Conservation (phyloP, 805 yeast genomes). For the Lachancea lanzarotensis region DNA sequence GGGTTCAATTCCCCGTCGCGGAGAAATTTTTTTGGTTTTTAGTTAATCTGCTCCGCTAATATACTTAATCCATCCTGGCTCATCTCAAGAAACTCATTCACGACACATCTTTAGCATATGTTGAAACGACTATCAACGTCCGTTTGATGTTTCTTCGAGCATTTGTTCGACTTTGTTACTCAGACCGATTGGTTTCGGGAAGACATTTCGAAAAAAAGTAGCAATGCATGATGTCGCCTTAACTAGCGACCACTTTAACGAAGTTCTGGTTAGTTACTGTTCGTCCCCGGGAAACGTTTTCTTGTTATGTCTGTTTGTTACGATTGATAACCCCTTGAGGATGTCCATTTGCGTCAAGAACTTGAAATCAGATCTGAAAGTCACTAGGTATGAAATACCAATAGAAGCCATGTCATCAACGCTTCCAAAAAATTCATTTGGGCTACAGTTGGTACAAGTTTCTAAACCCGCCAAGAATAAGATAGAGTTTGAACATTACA, state of each 20-base stretch:
- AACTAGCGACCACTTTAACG: neutral
- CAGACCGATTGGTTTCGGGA: no score
- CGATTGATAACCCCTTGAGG: neutral
- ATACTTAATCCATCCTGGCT: no score
- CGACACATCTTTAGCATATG: no score
- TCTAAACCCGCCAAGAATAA: neutral
- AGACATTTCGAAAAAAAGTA: no score
- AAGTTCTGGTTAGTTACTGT: neutral
- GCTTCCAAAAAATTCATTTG: neutral
- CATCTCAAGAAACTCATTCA: no score
- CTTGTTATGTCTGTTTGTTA: neutral
- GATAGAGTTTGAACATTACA: neutral
- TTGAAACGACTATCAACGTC: no score
- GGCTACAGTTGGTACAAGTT: slow-evolving; percentile 6
- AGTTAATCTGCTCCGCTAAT: neutral
- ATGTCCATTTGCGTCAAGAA: neutral
- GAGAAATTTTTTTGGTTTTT: slow-evolving; percentile 12
- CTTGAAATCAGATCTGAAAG: neutral
- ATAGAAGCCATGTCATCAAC: neutral
- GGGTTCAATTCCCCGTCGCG: slow-evolving; percentile 32
- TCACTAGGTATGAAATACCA: neutral
- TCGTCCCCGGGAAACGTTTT: slow-evolving; percentile 4
- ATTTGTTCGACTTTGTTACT: no score
- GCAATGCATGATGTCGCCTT: neutral
- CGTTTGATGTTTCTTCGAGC: no score